Evolutionary conservation across 805 yeast genomes (phyloP), one percentile per base, ranked within the genome.

Genomic region (Pichia ethanolica): DNA sequence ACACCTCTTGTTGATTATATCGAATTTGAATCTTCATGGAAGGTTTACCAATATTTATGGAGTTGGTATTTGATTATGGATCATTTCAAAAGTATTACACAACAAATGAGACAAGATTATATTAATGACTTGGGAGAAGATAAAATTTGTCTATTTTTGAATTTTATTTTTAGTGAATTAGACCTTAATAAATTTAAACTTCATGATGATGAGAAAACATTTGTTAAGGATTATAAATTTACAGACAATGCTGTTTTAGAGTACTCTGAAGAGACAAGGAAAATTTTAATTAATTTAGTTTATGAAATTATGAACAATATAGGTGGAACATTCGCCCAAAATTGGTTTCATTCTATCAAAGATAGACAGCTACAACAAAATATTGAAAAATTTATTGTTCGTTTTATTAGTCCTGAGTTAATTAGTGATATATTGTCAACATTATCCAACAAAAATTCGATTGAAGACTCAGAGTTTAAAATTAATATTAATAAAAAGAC

Each of bases 331-430:
- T 61, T 71, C 14, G 77, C 76, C 3, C 84, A 82, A 57, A 64
- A 66, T 12, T 90, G 96, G 96, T 89, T 74, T 67, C 71, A 78
- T 47, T 78, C 78, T 14, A 72, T 89, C 35, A 77, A 89, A 55
- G 86, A 86, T 59, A 76, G 81, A 49, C 84, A 83, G 42, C 65
- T 79, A 53, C 86, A 83, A 57, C 60, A 70, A 7, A 70, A 71
- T 37, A 71, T 87, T 42, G 91, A 86, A 50, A 75, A 70, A 44
- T 83, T 86, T 56, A 78, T 90, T 1, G 69, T 73, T 32, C 73
- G 71, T 37, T 73, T 68, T 54, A 74, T 90, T 28, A 83, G 95
- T 2, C 88, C 90, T 5, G 59, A 71, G 3, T 65, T 90, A 38
- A 76, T 88, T 14, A 65, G 72, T 7, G 72, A 74, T 35, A 86